Evolutionary conservation across 768 basidiomycete genomes (phyloP).

Genomic region (Lepiota subincarnata): DNA sequence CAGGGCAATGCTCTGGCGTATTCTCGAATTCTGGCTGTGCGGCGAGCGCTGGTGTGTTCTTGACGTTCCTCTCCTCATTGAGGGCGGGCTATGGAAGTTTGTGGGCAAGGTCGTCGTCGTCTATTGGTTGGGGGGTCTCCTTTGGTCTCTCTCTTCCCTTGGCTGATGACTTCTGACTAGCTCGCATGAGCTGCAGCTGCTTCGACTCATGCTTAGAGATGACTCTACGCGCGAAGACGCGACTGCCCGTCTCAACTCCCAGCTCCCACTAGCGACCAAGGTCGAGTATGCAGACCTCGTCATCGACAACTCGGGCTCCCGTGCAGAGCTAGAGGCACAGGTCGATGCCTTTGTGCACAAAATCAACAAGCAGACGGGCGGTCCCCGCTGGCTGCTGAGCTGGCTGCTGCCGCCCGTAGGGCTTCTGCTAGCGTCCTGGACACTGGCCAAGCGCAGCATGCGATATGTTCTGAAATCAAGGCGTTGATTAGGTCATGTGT

Average conservation of each 20-base stretch:
- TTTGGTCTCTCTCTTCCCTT: neutral
- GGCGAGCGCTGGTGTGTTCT: conserved; percentile 80
- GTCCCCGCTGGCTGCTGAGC: conserved; percentile 50
- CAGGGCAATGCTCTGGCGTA: conserved; percentile 64
- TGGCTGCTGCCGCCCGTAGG: conserved; percentile 59
- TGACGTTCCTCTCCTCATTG: conserved; percentile 91
- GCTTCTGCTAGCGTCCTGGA: conserved; percentile 22
- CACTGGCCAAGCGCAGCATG: neutral
- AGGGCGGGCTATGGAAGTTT: conserved; percentile 80
- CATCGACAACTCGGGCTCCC: conserved; percentile 83
- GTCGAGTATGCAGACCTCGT: conserved; percentile 81
- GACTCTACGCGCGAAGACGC: conserved; percentile 64
- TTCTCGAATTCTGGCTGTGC: conserved; percentile 67
- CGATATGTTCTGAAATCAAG: neutral
- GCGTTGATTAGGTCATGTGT: neutral
- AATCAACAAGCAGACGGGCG: conserved; percentile 45
- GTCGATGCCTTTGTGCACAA: conserved; percentile 44
- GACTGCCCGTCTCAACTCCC: conserved; percentile 67
- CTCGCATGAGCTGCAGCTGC: conserved; percentile 78
- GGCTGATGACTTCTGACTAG: conserved; percentile 34
- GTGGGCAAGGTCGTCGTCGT: conserved; percentile 85
- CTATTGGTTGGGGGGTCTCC: conserved; percentile 66
- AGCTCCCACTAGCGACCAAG: conserved; percentile 77
- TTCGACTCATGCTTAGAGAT: conserved; percentile 78
- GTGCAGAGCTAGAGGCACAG: conserved; percentile 56